Evolutionary conservation across 2,329 filamentous ascomycete genomes (phyloP), one percentile per base, ranked within the genome.

Genomic region (Curvularia sp.): DNA sequence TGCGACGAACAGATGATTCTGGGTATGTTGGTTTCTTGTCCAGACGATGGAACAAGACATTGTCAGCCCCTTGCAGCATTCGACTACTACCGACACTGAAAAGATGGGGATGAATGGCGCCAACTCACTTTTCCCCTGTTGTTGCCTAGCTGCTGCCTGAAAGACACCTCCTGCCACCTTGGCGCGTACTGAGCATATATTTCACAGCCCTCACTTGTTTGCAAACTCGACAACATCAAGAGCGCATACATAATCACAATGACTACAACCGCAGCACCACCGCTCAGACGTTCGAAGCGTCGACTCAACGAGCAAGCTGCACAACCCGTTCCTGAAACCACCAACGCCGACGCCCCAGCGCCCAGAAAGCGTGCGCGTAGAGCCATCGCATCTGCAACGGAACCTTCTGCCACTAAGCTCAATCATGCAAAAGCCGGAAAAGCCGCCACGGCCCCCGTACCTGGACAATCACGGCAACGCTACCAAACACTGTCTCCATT

Each of bases 71-170:
- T n/a, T 18, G 1, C 12, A 18, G 34, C 5, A 27, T 9, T 9
- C 6, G 41, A 18, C 2, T 18, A 13, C 7, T 43, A 13, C 13
- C 36, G 27, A 27, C 13, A 10, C 25, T 13, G 15, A 13, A 27
- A 9, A 21, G 15, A n/a, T 18, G 23, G 41, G 34, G 41, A 18
- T 25, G 12, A 43, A 25, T 27, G 18, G 21, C 12, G 45, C 45
- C 38, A 19, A 48, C 43, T 25, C 21, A 7, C 8, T n/a, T 32
- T 15, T 19, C 3, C 9, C 25, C 32, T 12, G n/a, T 48, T 6
- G 54, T 45, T 57, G 54, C 54, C 54, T 57, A n/a, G 27, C 49
- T 57, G 42, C 32, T 57, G 54, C 54, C 54, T 57, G 18, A 13
- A 36, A 10, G n/a, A 30, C 27, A 9, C 32, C 19, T n/a, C 19